These are phyloP conservation scores for Trichosporon sp. DNA, from an alignment of 1,284 basidiomycete genomes.

Conservation along the genomic window DNA sequence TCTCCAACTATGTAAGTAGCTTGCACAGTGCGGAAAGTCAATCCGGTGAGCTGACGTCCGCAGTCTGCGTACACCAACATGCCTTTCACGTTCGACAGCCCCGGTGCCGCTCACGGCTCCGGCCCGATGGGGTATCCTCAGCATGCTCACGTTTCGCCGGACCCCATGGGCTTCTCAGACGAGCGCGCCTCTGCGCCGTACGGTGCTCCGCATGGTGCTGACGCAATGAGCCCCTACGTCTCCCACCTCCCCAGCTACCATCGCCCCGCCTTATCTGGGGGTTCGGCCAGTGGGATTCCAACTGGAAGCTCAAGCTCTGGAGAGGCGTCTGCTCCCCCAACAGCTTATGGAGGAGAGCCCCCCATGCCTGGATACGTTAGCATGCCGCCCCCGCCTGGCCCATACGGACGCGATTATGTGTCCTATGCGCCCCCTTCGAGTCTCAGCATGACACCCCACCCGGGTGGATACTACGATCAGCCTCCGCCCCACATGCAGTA, in stretches of 20 bases:
- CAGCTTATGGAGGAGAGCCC: not conserved
- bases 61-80: constrained; percentile 24
- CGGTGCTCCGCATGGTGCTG: constrained; percentile 14
- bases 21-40: not conserved
- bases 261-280: constrained; percentile 4
- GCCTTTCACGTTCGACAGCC: constrained; percentile 18
- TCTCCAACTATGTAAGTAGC: constrained; percentile 85
- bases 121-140: constrained; percentile 25
- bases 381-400: constrained; percentile 10
- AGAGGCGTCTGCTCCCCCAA: constrained; percentile 12
- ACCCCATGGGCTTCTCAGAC: constrained; percentile 25
- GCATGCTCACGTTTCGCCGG: constrained; percentile 20
- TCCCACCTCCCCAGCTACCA: constrained; percentile 10
- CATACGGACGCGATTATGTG: constrained; percentile 13
- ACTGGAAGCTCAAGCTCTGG: constrained; percentile 2
- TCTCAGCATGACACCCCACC: constrained; percentile 10
- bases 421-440: constrained; percentile 15
- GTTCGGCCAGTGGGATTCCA: not conserved
- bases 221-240: constrained; percentile 10
- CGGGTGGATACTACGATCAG: constrained; percentile 9
- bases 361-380: constrained; percentile 8
- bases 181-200: constrained; percentile 23
- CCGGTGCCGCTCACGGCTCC: constrained; percentile 13
- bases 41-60: not conserved
- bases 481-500: constrained; percentile 10